phyloP scores from a whole-genome alignment of 805 yeast genomes.

The Ogataea populi-albae region DNA sequence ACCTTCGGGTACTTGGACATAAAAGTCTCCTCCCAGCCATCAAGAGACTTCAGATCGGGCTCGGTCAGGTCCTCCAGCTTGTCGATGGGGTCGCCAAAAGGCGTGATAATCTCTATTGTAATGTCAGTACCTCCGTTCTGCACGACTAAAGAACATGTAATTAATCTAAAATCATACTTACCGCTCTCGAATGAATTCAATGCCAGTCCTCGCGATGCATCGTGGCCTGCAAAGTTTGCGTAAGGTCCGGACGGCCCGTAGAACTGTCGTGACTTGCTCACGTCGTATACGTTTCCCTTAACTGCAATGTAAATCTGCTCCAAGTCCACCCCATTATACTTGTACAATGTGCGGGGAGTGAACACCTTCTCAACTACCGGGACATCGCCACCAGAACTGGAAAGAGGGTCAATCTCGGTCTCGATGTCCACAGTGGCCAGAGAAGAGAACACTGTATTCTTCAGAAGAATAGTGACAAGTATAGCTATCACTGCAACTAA shows the following conservation, averaged over 20 bases:
- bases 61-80: conserved; percentile 55
- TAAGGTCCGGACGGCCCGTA: conserved; percentile 98
- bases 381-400: conserved; percentile 10
- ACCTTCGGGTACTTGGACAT: conserved; percentile 76
- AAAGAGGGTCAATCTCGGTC: conserved; percentile 26
- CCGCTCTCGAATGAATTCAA: conserved; percentile 75
- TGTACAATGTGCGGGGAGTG: conserved; percentile 71
- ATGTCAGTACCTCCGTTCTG: neutral
- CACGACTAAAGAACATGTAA: neutral
- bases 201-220: conserved; percentile 91
- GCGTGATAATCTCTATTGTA: conserved; percentile 48
- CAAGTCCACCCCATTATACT: conserved; percentile 78
- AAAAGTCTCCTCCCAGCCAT: conserved; percentile 85
- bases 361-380: conserved; percentile 42
- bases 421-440: conserved; percentile 16
- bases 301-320: conserved; percentile 82
- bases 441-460: conserved; percentile 21
- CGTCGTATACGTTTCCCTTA: conserved; percentile 84
- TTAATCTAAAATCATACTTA: conserved; percentile 13
- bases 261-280: conserved; percentile 71
- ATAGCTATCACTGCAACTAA: conserved; percentile 24
- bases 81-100: conserved; percentile 78
- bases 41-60: conserved; percentile 63
- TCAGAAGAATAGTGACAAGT: conserved; percentile 20
- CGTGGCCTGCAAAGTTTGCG: conserved; percentile 91